Base-by-base conservation (phyloP, 192 early-diverging fungal genomes). In the Coemansia sp. region DNA sequence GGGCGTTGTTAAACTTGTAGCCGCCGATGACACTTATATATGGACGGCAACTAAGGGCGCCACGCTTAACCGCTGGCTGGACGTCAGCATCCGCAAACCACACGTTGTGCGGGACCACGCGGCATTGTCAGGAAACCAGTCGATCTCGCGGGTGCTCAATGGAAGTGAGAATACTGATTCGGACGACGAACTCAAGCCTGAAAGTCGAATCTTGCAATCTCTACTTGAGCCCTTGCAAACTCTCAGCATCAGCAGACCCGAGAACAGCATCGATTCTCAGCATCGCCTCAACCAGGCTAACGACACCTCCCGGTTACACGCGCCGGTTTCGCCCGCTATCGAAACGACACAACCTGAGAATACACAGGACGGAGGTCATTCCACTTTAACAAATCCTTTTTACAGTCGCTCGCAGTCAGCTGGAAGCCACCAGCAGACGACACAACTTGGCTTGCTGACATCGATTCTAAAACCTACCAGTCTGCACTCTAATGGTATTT, bases 31-130 rank as follows among this genome's bases (percentile, higher is more conserved):
- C 69, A 75, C 83, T 52, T 93, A 86, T 60, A 80, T 96, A 12
- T 96, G 93, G 93, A 94, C 94, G 1, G 94, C 94, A 0, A 96
- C 96, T 8, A 84, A 83, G 43, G 84, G 83, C 13, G 89, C 93
- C 4, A 84, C 72, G 39, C 81, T 98, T 52, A 90, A 93, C 43
- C 86, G 93, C 68, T 98, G 93, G 93, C 59, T 53, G 25, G 63
- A 75, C 19, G 71, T 78, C 54, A 61, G 44, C 42, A 24, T 64
- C 45, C 59, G 61, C 42, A 39, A 46, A 15, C 43, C 48, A 25
- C 53, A 48, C 24, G 47, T 21, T 27, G 9, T 43, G 30, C 25
- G n/a, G 9, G 41, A 24, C 25, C 25, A 21, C 30, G 42, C 42
- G 55, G 19, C n/a, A 2, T 13, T 43, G 41, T 19, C 13, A 18